Evolutionary conservation across 768 basidiomycete species (phyloP), one percentile per base, ranked within the genome.

Genomic region (Trametes coccinea): DNA sequence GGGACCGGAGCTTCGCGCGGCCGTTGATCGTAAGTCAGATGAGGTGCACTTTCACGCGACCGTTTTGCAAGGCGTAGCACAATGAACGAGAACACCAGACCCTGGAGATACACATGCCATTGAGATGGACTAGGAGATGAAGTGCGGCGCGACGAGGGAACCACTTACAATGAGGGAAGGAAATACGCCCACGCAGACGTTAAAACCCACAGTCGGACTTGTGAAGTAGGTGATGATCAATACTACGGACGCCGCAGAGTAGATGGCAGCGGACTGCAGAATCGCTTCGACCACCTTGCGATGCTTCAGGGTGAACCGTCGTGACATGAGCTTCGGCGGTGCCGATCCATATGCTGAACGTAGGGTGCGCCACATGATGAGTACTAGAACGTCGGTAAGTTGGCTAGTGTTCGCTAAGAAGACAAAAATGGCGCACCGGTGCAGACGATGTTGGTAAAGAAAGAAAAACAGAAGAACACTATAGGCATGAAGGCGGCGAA

Each of bases 231-330:
- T 48, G 22, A 53, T n/a, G 59, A 53, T 13, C 27, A 54, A 39
- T 22, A 52, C 31, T 34, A 60, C 16, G 47, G 46, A 48, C 29
- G 59, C 53, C 5, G 39, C 40, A 27, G 59, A 54, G 53, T 60
- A 60, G 3, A 60, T 39, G 4, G 53, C 52, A 5, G 59, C 59
- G 10, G 59, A 60, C 53, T 60, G 52, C 9, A 60, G 45, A 44
- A 60, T 54, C 37, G 59, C 53, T 16, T 48, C 46, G 13, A 54
- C 22, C 29, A 60, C 52, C 27, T 46, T 51, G 43, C 50, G 51
- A 17, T 59, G 45, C 41, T 43, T 43, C 8, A 43, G 41, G 8
- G 41, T 14, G 41, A 43, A 43, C 8, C 41, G 41, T 43, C 41
- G 41, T 14, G 41, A 14, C 41, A 43, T 43, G 41, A 43, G 41